Conservation (phyloP, 306 rosid species). For the Cucurbita argyrosperma region DNA sequence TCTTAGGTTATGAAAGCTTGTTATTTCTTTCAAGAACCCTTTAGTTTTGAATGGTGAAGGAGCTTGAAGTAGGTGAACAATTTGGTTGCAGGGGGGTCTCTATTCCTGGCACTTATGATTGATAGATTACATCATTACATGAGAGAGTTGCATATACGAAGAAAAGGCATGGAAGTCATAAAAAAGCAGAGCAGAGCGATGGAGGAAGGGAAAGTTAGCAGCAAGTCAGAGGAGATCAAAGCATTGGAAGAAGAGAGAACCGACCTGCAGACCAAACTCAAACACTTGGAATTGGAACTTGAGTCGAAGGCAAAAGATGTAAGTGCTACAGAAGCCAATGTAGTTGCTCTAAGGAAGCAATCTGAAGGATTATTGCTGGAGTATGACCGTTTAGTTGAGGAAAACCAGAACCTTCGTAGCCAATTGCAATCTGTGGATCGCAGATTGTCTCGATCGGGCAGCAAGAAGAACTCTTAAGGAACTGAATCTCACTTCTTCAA, state of each 20-base stretch:
- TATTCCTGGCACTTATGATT: conserved; percentile 70
- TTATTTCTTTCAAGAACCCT: background rate
- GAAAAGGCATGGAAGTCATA: conserved; percentile 71
- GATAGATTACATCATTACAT: conserved; percentile 85
- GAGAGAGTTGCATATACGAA: conserved; percentile 65
- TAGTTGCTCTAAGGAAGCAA: conserved; percentile 70
- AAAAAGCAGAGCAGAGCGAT: conserved; percentile 52
- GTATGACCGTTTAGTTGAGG: conserved; percentile 82
- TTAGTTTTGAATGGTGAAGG: background rate
- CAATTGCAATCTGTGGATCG: conserved; percentile 45
- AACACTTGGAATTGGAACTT: conserved; percentile 48
- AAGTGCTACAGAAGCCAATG: conserved; percentile 49
- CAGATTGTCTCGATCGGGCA: conserved; percentile 36
- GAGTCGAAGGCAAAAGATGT: conserved; percentile 43
- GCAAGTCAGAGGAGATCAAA: conserved; percentile 32
- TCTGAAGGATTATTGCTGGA: conserved; percentile 91
- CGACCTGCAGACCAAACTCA: conserved; percentile 26
- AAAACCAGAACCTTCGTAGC: conserved; percentile 61
- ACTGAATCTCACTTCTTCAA: background rate
- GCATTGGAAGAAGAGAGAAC: conserved; percentile 41
- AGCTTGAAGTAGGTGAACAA: background rate
- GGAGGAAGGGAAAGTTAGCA: conserved; percentile 41
- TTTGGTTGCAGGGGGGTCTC: conserved; percentile 50
- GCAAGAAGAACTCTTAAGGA: conserved; percentile 62
- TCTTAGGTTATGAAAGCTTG: background rate